Conservation (phyloP, 176 grass and related monocot species). For the Leersia perrieri region DNA sequence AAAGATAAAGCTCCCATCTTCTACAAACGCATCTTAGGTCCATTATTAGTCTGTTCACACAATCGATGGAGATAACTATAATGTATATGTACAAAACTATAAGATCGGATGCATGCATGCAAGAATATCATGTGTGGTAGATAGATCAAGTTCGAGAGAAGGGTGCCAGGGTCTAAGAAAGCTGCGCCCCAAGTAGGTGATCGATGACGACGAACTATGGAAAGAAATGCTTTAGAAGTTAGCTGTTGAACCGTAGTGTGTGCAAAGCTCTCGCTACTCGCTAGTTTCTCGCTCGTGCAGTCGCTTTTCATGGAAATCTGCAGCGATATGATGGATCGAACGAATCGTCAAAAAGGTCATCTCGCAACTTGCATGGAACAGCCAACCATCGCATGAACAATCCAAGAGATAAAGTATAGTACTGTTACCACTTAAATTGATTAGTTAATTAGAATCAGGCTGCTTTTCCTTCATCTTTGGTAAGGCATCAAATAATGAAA, state of each 20-base stretch:
- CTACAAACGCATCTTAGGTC: no score
- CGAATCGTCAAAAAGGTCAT: conserved; percentile 18
- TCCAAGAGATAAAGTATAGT: no score
- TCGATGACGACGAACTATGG: background rate
- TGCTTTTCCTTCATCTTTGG: background rate
- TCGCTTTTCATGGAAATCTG: background rate
- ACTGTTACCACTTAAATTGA: background rate
- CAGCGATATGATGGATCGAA: background rate
- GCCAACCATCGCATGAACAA: background rate
- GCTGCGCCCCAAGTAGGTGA: conserved; percentile 3
- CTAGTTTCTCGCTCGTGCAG: background rate
- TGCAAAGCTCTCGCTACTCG: background rate
- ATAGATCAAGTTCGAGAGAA: background rate
- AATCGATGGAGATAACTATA: no score
- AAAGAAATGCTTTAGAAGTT: conserved; percentile 10
- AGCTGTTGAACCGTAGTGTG: background rate
- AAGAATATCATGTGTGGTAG: background rate
- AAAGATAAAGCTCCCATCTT: no score
- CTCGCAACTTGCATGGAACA: background rate
- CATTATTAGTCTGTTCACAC: no score
- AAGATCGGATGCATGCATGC: background rate
- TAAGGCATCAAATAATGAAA: background rate
- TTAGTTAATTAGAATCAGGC: background rate
- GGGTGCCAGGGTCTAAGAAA: conserved; percentile 27
- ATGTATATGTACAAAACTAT: no score